Evolutionary conservation across 345 rosid species (phyloP).

Genomic region (Sonneratia caseolaris): DNA sequence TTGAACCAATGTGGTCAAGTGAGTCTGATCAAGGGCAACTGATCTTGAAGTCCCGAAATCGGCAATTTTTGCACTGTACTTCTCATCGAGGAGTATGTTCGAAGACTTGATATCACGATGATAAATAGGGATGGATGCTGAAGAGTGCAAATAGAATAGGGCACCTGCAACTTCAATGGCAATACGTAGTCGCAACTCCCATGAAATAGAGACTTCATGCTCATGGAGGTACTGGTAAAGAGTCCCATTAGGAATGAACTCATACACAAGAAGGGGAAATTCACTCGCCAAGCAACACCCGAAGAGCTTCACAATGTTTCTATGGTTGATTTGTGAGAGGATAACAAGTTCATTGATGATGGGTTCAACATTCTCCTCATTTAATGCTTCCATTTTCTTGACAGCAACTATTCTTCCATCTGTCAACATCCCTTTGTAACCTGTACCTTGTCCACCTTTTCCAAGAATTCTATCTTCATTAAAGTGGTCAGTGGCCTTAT

Average conservation of each 20-base stretch:
- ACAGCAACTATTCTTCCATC: slow-evolving; percentile 13
- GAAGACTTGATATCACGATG: no score
- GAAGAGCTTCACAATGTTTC: slow-evolving; percentile 11
- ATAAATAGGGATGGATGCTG: no score
- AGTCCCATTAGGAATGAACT: neutral
- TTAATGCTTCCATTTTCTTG: neutral
- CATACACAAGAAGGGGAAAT: slow-evolving; percentile 7
- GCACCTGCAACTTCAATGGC: no score
- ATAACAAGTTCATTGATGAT: slow-evolving; percentile 15
- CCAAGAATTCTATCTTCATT: slow-evolving; percentile 5
- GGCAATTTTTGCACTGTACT: no score
- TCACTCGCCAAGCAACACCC: slow-evolving; percentile 16
- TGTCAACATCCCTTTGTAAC: slow-evolving; percentile 10
- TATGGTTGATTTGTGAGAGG: slow-evolving; percentile 11
- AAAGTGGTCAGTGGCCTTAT: slow-evolving; percentile 6
- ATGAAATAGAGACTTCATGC: no score
- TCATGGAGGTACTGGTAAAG: no score
- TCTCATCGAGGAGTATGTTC: no score
- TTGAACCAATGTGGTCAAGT: no score
- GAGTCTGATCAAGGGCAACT: no score
- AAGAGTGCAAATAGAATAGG: no score
- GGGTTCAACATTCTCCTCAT: neutral
- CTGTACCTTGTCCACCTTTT: slow-evolving; percentile 5
- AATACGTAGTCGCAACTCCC: no score
- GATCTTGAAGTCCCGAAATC: no score